A percentile compares a stretch with the other conserved stretches of the same genome.
Evolutionary conservation across 768 basidiomycete genomes (phyloP).

Genomic region (Russula compacta): DNA sequence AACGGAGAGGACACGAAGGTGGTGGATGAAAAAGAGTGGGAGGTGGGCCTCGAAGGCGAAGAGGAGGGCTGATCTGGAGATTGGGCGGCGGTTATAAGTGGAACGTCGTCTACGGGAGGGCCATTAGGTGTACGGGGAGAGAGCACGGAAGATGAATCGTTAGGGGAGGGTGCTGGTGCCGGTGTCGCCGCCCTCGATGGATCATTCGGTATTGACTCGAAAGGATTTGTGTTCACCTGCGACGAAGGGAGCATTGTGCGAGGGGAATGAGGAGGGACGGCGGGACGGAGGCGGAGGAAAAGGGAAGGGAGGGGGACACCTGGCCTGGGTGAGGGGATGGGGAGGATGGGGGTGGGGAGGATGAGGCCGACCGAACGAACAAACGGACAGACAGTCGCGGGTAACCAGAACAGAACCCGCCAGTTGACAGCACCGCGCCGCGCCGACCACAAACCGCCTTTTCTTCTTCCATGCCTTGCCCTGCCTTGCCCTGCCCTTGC

Average conservation of each 20-base stretch:
- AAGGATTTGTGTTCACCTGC: conserved; percentile 5
- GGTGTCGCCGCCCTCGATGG: conserved; percentile 8
- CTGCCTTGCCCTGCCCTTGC: too few species aligned
- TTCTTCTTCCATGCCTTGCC: too few species aligned
- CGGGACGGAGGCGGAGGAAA: neutral
- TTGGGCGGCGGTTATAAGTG: neutral
- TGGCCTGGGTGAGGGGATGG: neutral
- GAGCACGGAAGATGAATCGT: neutral
- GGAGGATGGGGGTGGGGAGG: neutral
- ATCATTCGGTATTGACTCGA: conserved; percentile 8
- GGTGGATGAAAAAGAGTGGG: conserved; percentile 26
- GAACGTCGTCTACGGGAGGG: neutral
- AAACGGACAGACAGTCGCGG: too few species aligned
- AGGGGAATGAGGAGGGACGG: neutral
- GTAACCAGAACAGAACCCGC: too few species aligned
- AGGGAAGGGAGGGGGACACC: neutral
- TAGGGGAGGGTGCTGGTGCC: neutral
- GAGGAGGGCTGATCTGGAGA: neutral
- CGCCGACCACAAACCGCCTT: too few species aligned
- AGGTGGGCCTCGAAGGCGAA: conserved; percentile 13
- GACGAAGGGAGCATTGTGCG: conserved; percentile 8
- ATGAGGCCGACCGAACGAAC: neutral
- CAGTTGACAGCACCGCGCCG: too few species aligned
- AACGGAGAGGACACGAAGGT: conserved; percentile 45
- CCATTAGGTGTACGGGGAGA: conserved; percentile 1